A percentile compares a stretch with the other conserved stretches of the same genome.
These are phyloP conservation scores for Stephania cephalantha DNA, from an alignment of 164 flowering plant genomes.

Conservation along the genomic window DNA sequence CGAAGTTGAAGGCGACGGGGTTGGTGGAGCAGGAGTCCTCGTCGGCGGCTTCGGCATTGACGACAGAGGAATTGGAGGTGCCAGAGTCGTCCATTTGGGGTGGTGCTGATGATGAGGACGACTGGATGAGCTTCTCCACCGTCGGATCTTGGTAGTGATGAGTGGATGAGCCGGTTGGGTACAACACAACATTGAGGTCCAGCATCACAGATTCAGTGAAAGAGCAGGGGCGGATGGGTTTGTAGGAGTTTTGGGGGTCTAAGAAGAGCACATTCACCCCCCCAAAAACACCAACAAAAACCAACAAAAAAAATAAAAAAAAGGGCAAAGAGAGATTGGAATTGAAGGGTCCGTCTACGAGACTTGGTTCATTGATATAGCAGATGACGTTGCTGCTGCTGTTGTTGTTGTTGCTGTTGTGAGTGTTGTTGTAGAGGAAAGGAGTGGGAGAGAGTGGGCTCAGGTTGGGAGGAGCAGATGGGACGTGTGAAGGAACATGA, in stretches of 20 bases:
- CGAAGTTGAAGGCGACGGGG: conserved; percentile 34
- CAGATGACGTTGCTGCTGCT: no score
- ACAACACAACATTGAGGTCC: conserved; percentile 30
- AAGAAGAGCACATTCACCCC: no score
- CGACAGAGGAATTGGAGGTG: conserved; percentile 59
- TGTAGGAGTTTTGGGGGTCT: background rate
- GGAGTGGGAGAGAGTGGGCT: background rate
- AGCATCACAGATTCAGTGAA: conserved; percentile 20
- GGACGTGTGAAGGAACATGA: conserved; percentile 22
- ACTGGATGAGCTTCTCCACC: conserved; percentile 9
- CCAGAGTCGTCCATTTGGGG: conserved; percentile 52
- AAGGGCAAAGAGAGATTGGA: background rate
- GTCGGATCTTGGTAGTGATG: no score
- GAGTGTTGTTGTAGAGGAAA: no score
- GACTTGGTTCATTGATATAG: background rate
- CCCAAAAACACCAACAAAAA: no score
- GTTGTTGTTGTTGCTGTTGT: no score
- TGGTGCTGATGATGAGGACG: no score
- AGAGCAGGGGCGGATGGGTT: background rate
- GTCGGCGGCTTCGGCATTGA: conserved; percentile 54
- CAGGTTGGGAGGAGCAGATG: conserved; percentile 17
- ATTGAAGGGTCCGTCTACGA: background rate
- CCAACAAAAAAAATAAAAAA: background rate
- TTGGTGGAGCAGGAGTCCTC: conserved; percentile 30
- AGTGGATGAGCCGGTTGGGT: conserved; percentile 8